Evolutionary conservation across 2,329 filamentous ascomycete species (phyloP).

Genomic region (Davidsoniella australis): DNA sequence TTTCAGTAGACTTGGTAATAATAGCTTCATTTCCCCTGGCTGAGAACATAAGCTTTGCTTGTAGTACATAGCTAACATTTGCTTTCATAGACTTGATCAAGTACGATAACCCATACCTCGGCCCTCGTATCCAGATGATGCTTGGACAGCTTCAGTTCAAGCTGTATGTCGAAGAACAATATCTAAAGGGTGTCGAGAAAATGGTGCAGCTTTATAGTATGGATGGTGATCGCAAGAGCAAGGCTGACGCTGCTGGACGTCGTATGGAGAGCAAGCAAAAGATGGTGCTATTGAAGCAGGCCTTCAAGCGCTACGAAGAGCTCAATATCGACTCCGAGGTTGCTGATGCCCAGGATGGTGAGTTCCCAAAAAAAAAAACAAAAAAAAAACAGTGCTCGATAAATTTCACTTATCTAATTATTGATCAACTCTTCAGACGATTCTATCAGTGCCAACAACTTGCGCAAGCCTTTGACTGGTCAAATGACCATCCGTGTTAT

Average conservation of each 20-base stretch:
- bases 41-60: too few species aligned
- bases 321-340: slow-evolving; percentile 85
- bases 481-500: slow-evolving; percentile 74
- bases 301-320: slow-evolving; percentile 91
- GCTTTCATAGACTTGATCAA: slow-evolving; percentile 69
- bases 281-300: slow-evolving; percentile 87
- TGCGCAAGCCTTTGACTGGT: slow-evolving; percentile 89
- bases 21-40: too few species aligned
- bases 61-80: slow-evolving; percentile 4
- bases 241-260: slow-evolving; percentile 75
- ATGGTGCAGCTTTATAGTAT: slow-evolving; percentile 97
- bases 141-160: slow-evolving; percentile 97
- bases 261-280: slow-evolving; percentile 95
- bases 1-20: slow-evolving; percentile 85
- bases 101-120: slow-evolving; percentile 89
- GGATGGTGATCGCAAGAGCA: slow-evolving; percentile 93
- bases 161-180: slow-evolving; percentile 95
- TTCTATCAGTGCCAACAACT: slow-evolving; percentile 84
- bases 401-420: not conserved
- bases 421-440: slow-evolving; percentile 48
- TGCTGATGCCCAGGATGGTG: slow-evolving; percentile 65
- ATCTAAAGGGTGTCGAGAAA: slow-evolving; percentile 96
- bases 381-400: not conserved
- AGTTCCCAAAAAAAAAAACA: slow-evolving; percentile 16
- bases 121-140: slow-evolving; percentile 97